Base-by-base conservation (phyloP, 192 early-diverging fungal species). In the Coemansia sp. region DNA sequence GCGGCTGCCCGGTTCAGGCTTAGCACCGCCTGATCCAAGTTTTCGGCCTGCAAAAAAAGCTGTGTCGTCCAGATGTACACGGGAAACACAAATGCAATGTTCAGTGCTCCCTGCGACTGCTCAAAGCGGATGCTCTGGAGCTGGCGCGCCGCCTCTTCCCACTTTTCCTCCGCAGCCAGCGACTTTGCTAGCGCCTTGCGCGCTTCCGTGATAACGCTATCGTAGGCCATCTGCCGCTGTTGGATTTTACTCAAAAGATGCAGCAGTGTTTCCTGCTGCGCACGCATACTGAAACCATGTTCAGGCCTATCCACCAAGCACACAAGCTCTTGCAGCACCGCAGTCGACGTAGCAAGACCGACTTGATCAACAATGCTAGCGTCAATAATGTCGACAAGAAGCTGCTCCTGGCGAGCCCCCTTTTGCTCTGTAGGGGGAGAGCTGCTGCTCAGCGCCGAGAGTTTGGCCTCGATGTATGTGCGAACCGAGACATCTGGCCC, bases 101-200 rank as follows among this genome's bases (percentile, higher is more conserved):
- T 66, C 42, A 56, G 50, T 43, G 83, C 78, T 75, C 93, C 82
- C 73, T 94, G 94, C 48, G 91, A 92, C 26, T 92, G 94, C 60
- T 99, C 97, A 60, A 95, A 83, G 5, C 94, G 90, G 33, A 97
- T 93, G 18, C 90, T 91, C 81, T 94, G 90, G 40, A 99, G 84
- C 24, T 89, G 85, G 64, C 81, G 85, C 8, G 95, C 95, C 7
- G 97, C 94, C 58, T 92, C 90, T n/a, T 83, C 73, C 88, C 89
- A 96, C 11, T 90, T 85, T 56, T 92, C 88, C 31, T 93, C 86
- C 10, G 80, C 68, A 42, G 92, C 90, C 53, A 89, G 86, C 8
- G 93, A 79, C 14, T 78, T 74, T 1, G 95, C 91, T 26, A 99
- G 82, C 45, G 90, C 85, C 51, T 90, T 88, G 23, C 94, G 85